Evolutionary conservation across 306 rosid genomes (phyloP).

Genomic region (Cucurbita maxima): DNA sequence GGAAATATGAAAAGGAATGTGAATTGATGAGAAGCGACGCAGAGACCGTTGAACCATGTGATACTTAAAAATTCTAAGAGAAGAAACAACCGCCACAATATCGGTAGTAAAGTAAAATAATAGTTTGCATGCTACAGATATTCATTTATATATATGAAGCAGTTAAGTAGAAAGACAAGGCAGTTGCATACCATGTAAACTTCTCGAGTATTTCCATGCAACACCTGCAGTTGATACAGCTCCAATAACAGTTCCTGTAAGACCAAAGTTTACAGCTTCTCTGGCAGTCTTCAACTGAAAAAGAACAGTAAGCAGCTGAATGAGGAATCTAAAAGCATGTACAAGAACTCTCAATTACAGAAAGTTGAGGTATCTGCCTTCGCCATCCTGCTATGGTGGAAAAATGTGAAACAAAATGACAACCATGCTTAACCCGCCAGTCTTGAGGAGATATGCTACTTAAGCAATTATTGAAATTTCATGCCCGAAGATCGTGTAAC

Average conservation of each 20-base stretch:
- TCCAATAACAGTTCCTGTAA: conserved; percentile 62
- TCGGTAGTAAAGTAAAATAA: not conserved
- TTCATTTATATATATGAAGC: not conserved
- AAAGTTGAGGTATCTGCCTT: not conserved
- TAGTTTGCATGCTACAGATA: not conserved
- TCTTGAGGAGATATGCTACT: not conserved
- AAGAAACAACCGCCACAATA: not conserved
- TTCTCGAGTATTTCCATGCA: conserved; percentile 72
- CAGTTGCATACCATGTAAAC: conserved; percentile 51
- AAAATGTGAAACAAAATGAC: not conserved
- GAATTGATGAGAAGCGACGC: not conserved
- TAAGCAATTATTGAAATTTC: not conserved
- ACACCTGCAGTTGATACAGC: conserved; percentile 57
- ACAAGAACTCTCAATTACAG: not conserved
- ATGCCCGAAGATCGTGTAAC: not conserved
- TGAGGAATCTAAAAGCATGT: conserved; percentile 1
- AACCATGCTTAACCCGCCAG: not conserved
- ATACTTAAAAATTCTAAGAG: no score
- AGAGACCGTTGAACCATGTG: not conserved
- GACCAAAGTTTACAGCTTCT: conserved; percentile 42
- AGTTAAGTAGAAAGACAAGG: not conserved
- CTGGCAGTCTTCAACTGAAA: conserved; percentile 66
- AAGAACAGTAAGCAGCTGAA: not conserved
- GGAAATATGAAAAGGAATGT: not conserved
- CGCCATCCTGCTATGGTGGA: not conserved